phyloP scores from a whole-genome alignment of 768 basidiomycete genomes.

The Calocybe indica region DNA sequence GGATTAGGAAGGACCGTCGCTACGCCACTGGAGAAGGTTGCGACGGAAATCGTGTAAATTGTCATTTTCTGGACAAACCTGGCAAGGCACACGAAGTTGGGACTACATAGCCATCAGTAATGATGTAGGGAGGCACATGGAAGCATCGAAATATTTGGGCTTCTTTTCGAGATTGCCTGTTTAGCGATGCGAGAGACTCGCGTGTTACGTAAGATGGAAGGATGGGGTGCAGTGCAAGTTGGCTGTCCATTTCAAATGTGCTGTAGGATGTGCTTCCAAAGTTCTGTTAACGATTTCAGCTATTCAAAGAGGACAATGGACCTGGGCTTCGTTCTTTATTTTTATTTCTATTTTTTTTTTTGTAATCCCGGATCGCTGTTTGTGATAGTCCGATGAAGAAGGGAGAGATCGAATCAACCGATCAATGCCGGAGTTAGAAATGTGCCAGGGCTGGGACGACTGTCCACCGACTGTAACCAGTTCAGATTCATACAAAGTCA shows the following conservation, averaged over 20 bases:
- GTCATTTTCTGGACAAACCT: slow-evolving; percentile 1
- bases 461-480: slow-evolving; percentile 7
- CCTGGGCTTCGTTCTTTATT: too few relatives aligned
- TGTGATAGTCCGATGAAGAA: slow-evolving; percentile 33
- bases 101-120: slow-evolving; percentile 9
- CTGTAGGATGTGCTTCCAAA: too few relatives aligned
- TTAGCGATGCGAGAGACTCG: too few relatives aligned
- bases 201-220: too few relatives aligned
- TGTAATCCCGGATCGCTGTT: too few relatives aligned
- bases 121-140: slow-evolving; percentile 17
- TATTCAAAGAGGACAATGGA: too few relatives aligned
- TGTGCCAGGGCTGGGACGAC: slow-evolving; percentile 9
- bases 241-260: too few relatives aligned
- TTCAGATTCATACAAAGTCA: slow-evolving; percentile 22
- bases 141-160: slow-evolving; percentile 3
- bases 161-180: too few relatives aligned
- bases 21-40: slow-evolving; percentile 12
- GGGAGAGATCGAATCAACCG: slow-evolving; percentile 25
- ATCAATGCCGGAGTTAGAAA: slow-evolving; percentile 16
- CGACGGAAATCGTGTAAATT: slow-evolving; percentile 11
- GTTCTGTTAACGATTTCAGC: too few relatives aligned
- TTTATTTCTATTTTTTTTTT: too few relatives aligned
- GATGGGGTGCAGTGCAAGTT: too few relatives aligned
- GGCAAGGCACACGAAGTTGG: slow-evolving; percentile 16
- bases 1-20: slow-evolving; percentile 13